phyloP scores from a whole-genome alignment of 1,284 basidiomycete species.

The Puccinia polysora region DNA sequence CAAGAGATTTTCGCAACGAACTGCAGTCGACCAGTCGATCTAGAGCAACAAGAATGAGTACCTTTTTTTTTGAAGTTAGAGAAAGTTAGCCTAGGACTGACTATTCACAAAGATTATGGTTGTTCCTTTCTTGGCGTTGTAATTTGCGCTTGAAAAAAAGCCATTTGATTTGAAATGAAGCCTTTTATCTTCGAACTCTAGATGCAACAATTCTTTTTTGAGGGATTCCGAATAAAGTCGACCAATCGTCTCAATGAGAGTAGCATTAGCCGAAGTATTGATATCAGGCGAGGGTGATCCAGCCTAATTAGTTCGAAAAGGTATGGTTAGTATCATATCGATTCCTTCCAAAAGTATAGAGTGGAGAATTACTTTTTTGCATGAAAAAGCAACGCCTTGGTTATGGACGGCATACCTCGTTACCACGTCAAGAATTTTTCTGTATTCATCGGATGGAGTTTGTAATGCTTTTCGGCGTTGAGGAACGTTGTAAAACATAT shows the following conservation, averaged over 20 bases:
- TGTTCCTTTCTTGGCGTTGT: conserved; percentile 75
- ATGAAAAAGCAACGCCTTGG: conserved; percentile 76
- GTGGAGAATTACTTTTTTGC: conserved; percentile 68
- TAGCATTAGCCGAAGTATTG: conserved; percentile 57
- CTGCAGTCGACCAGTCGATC: conserved; percentile 90
- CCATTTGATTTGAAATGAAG: conserved; percentile 65
- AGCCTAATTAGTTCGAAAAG: conserved; percentile 8
- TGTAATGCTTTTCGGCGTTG: conserved; percentile 80
- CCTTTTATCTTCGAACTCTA: conserved; percentile 51
- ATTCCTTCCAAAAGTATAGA: not conserved
- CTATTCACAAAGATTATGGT: conserved; percentile 97
- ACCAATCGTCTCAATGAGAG: conserved; percentile 68
- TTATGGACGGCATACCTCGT: conserved; percentile 93
- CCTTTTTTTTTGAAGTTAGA: not conserved
- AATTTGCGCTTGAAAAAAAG: conserved; percentile 80
- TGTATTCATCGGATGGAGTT: conserved; percentile 84
- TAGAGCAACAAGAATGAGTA: conserved; percentile 52
- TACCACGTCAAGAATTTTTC: conserved; percentile 84
- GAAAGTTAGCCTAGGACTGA: conserved; percentile 55
- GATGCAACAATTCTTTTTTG: conserved; percentile 71
- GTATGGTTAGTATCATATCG: not conserved
- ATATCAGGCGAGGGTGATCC: conserved; percentile 32
- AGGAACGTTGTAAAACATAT: conserved; percentile 92
- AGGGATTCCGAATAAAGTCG: conserved; percentile 75
- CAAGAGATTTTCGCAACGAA: conserved; percentile 79